Percentiles rank a stretch among this genome's conserved stretches.
Evolutionary conservation across 306 rosid species (phyloP).

Genomic region (Adenanthera pavonina): DNA sequence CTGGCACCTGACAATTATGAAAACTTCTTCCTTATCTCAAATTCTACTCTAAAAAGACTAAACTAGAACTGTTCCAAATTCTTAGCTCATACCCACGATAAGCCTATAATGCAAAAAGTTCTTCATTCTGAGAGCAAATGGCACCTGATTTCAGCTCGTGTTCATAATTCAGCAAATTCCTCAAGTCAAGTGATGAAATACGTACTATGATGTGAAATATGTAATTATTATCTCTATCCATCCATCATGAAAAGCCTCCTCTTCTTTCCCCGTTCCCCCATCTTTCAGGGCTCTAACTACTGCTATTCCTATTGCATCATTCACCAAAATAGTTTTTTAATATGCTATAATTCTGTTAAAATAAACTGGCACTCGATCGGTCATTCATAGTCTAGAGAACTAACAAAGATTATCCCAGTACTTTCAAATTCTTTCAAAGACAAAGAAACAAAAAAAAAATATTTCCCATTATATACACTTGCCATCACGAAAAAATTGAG

Average conservation of each 20-base stretch:
- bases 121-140: neutral
- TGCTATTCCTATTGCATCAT: neutral
- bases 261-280: neutral
- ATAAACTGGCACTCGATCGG: neutral
- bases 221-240: neutral
- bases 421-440: neutral
- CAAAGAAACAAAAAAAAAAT: neutral
- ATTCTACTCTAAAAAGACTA: neutral
- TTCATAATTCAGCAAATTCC: neutral
- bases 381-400: too few species aligned
- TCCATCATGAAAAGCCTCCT: too few species aligned
- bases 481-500: neutral
- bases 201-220: neutral
- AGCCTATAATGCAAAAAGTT: too few species aligned
- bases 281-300: neutral
- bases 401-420: neutral
- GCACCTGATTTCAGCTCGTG: neutral
- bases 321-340: neutral
- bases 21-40: neutral
- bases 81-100: neutral
- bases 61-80: neutral
- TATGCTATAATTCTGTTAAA: neutral
- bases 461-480: neutral
- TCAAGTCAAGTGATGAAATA: neutral
- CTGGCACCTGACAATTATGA: neutral